phyloP scores from a whole-genome alignment of 73 alveolate genomes.

The Blepharisma stoltei region DNA sequence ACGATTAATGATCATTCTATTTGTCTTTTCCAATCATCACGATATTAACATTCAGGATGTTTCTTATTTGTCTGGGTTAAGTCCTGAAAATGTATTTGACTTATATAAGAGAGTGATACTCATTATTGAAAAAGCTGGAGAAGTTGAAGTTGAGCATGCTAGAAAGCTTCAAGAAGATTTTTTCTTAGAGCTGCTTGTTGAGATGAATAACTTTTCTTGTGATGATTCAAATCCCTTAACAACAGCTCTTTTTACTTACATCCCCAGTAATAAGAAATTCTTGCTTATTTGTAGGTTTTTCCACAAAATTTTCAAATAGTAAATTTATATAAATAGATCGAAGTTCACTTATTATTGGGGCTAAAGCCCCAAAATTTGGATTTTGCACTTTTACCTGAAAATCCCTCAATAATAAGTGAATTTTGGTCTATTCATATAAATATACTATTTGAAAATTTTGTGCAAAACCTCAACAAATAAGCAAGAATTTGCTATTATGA shows the following conservation, averaged over 20 bases:
- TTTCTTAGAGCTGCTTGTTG: not conserved
- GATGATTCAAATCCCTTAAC: not conserved
- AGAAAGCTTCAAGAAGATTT: not conserved
- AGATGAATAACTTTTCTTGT: not conserved
- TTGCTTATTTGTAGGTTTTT: too few relatives aligned
- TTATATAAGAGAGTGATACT: not conserved
- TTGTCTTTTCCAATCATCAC: not conserved
- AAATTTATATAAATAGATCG: too few relatives aligned
- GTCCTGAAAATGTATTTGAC: not conserved
- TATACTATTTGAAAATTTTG: too few relatives aligned
- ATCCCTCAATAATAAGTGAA: too few relatives aligned
- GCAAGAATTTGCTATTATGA: too few relatives aligned
- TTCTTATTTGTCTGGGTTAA: conserved; percentile 12
- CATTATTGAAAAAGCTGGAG: not conserved
- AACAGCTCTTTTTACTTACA: not conserved
- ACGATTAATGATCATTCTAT: not conserved
- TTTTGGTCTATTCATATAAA: too few relatives aligned
- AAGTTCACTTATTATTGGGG: too few relatives aligned
- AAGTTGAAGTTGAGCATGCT: not conserved
- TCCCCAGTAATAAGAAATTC: not conserved
- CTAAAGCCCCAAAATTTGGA: too few relatives aligned
- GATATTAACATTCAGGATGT: conserved; percentile 1
- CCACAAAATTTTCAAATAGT: too few relatives aligned
- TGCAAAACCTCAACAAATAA: too few relatives aligned
- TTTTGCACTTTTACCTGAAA: too few relatives aligned